Conservation (phyloP, 768 basidiomycete species). For the Cyclocybe cylindracea region DNA sequence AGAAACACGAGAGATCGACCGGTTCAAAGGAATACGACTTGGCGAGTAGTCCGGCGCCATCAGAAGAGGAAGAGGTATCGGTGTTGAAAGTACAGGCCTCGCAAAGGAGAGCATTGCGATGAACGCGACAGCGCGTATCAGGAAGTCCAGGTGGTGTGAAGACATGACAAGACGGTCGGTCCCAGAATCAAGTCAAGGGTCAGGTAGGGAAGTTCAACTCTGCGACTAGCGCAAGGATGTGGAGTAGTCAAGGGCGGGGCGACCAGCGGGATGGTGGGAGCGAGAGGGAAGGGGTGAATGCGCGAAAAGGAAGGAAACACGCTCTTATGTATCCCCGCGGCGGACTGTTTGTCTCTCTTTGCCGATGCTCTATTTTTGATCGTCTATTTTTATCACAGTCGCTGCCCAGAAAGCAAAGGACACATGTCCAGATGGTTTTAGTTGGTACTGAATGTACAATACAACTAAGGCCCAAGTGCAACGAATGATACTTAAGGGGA, state of each 20-base stretch:
- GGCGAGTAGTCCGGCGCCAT: constrained; percentile 30
- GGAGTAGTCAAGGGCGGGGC: not conserved
- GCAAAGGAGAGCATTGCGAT: constrained; percentile 36
- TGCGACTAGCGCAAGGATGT: not conserved
- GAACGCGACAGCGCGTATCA: constrained; percentile 34
- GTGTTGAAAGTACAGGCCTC: constrained; percentile 22
- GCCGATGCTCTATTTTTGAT: not conserved
- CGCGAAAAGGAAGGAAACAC: not conserved
- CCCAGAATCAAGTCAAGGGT: no score
- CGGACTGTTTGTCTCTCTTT: constrained; percentile 17
- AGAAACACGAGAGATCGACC: constrained; percentile 9
- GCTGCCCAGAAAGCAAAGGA: no score
- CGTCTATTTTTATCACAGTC: no score
- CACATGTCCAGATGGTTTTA: no score
- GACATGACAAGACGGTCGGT: no score
- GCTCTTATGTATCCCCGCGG: not conserved
- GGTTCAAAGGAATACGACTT: constrained; percentile 17
- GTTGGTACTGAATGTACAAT: no score
- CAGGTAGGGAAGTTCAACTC: no score
- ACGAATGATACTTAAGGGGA: no score
- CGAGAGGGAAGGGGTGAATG: constrained; percentile 4
- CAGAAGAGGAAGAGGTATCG: constrained; percentile 32
- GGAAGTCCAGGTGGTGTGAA: no score
- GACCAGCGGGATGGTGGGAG: not conserved
- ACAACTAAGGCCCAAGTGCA: no score